Base-by-base conservation (phyloP, 345 rosid genomes). In the Salix caprea region DNA sequence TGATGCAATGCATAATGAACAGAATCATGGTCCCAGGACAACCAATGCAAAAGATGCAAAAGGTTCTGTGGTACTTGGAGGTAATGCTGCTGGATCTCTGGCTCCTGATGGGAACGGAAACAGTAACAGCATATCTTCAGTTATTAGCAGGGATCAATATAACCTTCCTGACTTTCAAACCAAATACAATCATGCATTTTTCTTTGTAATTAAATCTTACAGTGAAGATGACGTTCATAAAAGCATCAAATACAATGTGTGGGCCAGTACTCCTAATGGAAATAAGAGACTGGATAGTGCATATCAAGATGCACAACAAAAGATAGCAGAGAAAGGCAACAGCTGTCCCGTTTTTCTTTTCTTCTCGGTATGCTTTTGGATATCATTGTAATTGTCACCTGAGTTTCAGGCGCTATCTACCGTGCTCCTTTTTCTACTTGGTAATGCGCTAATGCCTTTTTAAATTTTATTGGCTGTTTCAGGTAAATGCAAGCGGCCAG, bases 231-330 rank as follows among this genome's bases (percentile, higher is more conserved):
- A 90, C 52, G 77, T 90, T 58, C 93, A 88, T 74, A 90, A 90
- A 78, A 85, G 93, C 79, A 85, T 90, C 76, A 90, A 90, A 68
- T 90, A 90, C 85, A 90, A 84, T 81, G 93, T 90, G 26, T 90
- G 93, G 93, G 85, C 93, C 30, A 90, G 91, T 78, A 90, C 93
- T 58, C 85, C 86, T 36, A 90, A 85, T 71, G 93, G 93, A 70
- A 90, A 90, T 77, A 90, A 81, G 84, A 88, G 85, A 80, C 76
- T 90, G 42, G 87, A 86, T 83, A 79, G 5, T 81, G 91, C 93
- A 32, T 90, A 82, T 75, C 86, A 82, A 76, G 86, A 85, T 24
- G 86, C 90, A 34, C 85, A 85, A 32, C 70, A 77, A 75, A 85
- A 74, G 68, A 78, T 80, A 24, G 79, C 79, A 4, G 72, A 42